Evolutionary conservation across 2,329 filamentous ascomycete species (phyloP), one percentile per base, ranked within the genome.

Genomic region (Cladosporium sphaerospermum): DNA sequence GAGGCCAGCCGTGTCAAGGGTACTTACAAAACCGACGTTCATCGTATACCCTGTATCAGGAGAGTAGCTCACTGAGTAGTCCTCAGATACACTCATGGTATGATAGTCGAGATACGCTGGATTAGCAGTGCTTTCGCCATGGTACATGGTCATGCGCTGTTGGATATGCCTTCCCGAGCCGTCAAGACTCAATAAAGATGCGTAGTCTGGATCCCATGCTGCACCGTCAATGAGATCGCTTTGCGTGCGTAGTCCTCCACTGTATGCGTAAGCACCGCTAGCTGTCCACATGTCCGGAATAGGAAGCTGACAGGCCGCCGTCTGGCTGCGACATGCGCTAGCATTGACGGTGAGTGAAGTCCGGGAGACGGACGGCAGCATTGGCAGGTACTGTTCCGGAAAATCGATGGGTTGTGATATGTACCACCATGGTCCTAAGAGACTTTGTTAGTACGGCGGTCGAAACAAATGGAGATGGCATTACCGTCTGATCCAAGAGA

Each of bases 391-490:
- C 42, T 58, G 51, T 28, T 28, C 23, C 4, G 54, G 49, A n/a
- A 36, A 54, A 31, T 57, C 53, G 28, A 57, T 45, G 4, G 44
- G 23, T 33, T 52, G 48, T 4, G 42, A 37, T n/a, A 56, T 51
- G n/a, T 51, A 43, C 50, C 54, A 56, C 56, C 56, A 57, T 4
- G 56, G 56, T 5, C 56, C 56, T 56, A 45, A 9, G 1, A 5
- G 19, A 33, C 28, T 23, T n/a, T 19, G 13, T 31, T 1, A 5
- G 23, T 48, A 9, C 39, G 45, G n/a, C 13, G n/a, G 7, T 45
- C 4, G 16, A 16, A 14, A 33, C 33, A 5, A 48, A 33, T 5
- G 28, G 11, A 18, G 34, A 46, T 9, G 23, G 7, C 7, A 46
- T 14, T 48, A 56, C 55, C 55, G 28, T 56, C 55, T 16, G 55